phyloP scores from a whole-genome alignment of 345 rosid genomes.

The Diplotaxis tenuifolia region DNA sequence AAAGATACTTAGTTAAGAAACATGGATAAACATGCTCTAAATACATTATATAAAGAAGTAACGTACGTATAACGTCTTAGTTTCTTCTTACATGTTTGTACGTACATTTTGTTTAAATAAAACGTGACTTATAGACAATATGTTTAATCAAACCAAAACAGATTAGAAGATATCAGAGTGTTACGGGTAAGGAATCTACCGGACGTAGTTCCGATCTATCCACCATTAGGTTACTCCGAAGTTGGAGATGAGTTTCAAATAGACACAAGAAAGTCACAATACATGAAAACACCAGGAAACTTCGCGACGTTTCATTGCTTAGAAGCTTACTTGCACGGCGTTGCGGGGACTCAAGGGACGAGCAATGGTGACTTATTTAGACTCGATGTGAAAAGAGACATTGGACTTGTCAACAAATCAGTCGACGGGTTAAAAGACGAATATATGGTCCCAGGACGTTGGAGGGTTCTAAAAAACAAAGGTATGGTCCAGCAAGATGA shows the following conservation, averaged over 20 bases:
- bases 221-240: slow-evolving; percentile 56
- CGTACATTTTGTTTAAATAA: neutral
- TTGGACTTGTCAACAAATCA: slow-evolving; percentile 60
- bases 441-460: slow-evolving; percentile 51
- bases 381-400: slow-evolving; percentile 55
- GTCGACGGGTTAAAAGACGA: slow-evolving; percentile 56
- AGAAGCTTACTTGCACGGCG: slow-evolving; percentile 74
- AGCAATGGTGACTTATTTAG: slow-evolving; percentile 47
- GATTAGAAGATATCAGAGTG: slow-evolving; percentile 46
- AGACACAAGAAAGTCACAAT: slow-evolving; percentile 57
- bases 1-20: no score
- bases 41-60: no score
- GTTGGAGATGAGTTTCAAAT: slow-evolving; percentile 69
- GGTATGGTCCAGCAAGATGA: slow-evolving; percentile 72
- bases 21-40: no score
- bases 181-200: slow-evolving; percentile 48
- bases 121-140: neutral
- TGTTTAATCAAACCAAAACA: neutral
- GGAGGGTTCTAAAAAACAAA: slow-evolving; percentile 59
- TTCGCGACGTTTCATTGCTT: slow-evolving; percentile 50
- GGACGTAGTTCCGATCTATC: slow-evolving; percentile 70
- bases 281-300: slow-evolving; percentile 60
- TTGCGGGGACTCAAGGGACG: slow-evolving; percentile 68
- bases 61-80: neutral
- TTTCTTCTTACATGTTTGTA: neutral